Percentiles rank a stretch among this genome's conserved stretches.
Evolutionary conservation across 306 rosid genomes (phyloP).

Genomic region (Cucurbita ficifolia): DNA sequence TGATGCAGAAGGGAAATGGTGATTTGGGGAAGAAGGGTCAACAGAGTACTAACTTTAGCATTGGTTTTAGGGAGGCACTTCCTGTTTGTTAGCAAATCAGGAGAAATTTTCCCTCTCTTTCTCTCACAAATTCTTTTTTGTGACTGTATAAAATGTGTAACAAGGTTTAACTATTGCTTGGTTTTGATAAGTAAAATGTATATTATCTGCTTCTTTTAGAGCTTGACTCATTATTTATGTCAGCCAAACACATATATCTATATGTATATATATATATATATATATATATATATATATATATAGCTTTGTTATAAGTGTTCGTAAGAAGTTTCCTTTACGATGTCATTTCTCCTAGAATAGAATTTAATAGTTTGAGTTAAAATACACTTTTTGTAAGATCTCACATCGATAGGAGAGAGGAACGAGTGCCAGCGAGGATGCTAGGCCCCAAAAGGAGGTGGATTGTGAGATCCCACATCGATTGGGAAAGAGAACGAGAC

Average conservation of each 20-base stretch:
- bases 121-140: background rate
- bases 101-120: background rate
- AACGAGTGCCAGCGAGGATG: too few species aligned
- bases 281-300: background rate
- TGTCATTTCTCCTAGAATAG: background rate
- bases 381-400: too few species aligned
- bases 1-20: slow-evolving; percentile 73
- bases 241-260: background rate
- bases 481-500: too few species aligned
- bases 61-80: slow-evolving; percentile 60
- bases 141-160: background rate
- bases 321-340: background rate
- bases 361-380: too few species aligned
- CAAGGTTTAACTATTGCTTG: background rate
- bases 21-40: slow-evolving; percentile 38
- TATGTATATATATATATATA: too few species aligned
- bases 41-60: slow-evolving; percentile 35
- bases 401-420: too few species aligned
- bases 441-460: too few species aligned
- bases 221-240: background rate
- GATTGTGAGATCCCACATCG: too few species aligned
- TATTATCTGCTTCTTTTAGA: background rate
- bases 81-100: slow-evolving; percentile 39
- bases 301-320: background rate
- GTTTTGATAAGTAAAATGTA: background rate